Base-by-base conservation (phyloP, 2,329 filamentous ascomycete genomes). In the Sclerotinia subarctica region DNA sequence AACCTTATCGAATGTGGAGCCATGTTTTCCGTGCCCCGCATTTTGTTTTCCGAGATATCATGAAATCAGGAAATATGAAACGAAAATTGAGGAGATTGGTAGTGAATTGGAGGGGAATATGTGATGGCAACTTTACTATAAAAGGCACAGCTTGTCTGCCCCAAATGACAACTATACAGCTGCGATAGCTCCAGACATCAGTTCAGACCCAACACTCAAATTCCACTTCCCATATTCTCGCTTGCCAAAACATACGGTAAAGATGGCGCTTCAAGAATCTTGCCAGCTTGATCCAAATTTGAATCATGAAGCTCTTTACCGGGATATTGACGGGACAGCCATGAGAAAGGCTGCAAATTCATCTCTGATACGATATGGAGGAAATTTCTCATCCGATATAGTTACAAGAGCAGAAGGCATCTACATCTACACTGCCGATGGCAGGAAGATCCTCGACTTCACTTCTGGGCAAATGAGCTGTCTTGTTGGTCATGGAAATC, bases 381-480 rank as follows among this genome's bases (percentile, higher is more conserved):
- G 72, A 5, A 70, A 42, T 5, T 74, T 76, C 68, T 70, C 68
- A 13, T 69, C 73, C 21, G 53, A 62, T 19, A 54, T 76, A 21
- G 73, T 75, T 19, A 54, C 69, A 21, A 64, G 69, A 11, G 73
- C 73, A 3, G 68, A 68, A 35, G 74, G 72, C 1, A 56, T 73
- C 47, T 74, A 71, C 32, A 70, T 86, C 26, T 85, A 82, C 72
- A 81, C 81, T 53, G 75, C 77, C 0, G 70, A 75, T 3, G 79
- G 79, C 24, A 79, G 80, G 19, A 76, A 78, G 60, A 81, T 88
- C 66, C 80, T 88, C 0, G 85, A 88, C 76, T 87, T 82, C 77
- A 88, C 85, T 0, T 87, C 85, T 0, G 85, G 85, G 19, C 86
- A 88, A 70, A 88, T 88, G 84, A 83, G 81, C 8, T 87, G 82